Evolutionary conservation across 352 stramenopile genomes (phyloP), one percentile per base, ranked within the genome.

Genomic region (Hyaloperonospora brassicae): DNA sequence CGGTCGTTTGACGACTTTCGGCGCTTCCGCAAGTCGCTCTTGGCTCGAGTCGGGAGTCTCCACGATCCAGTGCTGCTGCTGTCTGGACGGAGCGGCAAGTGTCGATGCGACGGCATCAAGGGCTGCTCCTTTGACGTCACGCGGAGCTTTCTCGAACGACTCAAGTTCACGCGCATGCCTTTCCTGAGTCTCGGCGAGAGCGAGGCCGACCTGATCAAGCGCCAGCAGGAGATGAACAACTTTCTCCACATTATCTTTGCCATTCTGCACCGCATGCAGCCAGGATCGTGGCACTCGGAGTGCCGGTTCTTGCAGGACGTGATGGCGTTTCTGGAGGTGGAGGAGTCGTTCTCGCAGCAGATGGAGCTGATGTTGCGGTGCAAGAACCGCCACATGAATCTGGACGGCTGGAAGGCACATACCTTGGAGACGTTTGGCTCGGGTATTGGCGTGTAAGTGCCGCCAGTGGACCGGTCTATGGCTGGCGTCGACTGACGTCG

Each of bases 241-340:
- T 93, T 93, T 52, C 55, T 93, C 39, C 75, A 73, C 46, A 79
- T 88, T 55, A 74, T 93, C 52, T 88, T 91, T 50, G 73, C 72
- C 39, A 86, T 89, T 49, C 59, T 93, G 53, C 80, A 89, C 57
- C 75, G 76, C 45, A 87, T 87, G 71, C 73, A 85, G 55, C 72
- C 76, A 22, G 70, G 64, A 27, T 64, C 68, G 47, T 89, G 81
- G 71, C 70, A 84, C 52, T 57, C 71, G 4, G 70, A 90, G 40
- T 93, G 84, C 61, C 65, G 72, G 1, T 93, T 93, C 53, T 64
- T 93, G 21, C 79, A 89, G 52, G 79, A 91, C 55, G 76, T 93
- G 34, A 70, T 90, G 45, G 62, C 38, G 44, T 93, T 93, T 64
- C 65, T 93, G 24, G 80, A 89, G 41, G 80, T 90, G 14, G 73